Evolutionary conservation across 768 basidiomycete genomes (phyloP).

Genomic region (Hygrocybe coccinea): DNA sequence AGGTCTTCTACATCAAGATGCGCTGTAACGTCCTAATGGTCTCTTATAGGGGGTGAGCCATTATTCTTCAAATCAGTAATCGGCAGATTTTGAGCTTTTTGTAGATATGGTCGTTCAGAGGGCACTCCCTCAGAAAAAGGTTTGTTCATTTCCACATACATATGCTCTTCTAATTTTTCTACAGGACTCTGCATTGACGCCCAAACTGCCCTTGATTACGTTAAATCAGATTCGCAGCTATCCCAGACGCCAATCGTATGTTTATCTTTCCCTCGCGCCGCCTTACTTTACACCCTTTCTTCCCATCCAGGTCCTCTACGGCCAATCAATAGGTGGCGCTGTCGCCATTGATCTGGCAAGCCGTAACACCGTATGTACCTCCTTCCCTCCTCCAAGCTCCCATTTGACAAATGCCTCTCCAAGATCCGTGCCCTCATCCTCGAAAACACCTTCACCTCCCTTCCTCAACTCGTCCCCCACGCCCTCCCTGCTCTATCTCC

Average conservation of each 20-base stretch:
- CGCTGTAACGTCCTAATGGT: constrained; percentile 93
- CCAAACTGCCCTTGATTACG: constrained; percentile 73
- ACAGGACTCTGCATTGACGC: constrained; percentile 82
- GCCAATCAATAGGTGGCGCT: constrained; percentile 88
- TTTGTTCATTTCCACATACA: constrained; percentile 22
- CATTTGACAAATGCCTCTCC: not conserved
- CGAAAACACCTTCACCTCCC: constrained; percentile 90
- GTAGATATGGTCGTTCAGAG: constrained; percentile 83
- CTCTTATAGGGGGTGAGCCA: constrained; percentile 80
- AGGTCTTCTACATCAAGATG: constrained; percentile 75
- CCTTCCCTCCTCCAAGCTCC: not conserved
- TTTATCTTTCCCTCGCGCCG: not conserved
- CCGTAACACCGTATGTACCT: constrained; percentile 57
- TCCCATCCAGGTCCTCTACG: constrained; percentile 58
- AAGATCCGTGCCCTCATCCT: constrained; percentile 77
- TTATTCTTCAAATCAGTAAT: not conserved
- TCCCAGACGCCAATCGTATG: constrained; percentile 61
- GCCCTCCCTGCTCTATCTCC: constrained; percentile 70
- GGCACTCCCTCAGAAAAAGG: constrained; percentile 85
- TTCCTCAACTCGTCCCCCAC: constrained; percentile 76
- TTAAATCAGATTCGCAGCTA: constrained; percentile 58
- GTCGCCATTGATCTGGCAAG: constrained; percentile 86
- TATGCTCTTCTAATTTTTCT: not conserved
- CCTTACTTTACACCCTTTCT: not conserved
- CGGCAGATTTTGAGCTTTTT: not conserved